Evolutionary conservation across 495 filamentous ascomycete genomes (phyloP), one percentile per base, ranked within the genome.

Genomic region (Penicillium coffeae): DNA sequence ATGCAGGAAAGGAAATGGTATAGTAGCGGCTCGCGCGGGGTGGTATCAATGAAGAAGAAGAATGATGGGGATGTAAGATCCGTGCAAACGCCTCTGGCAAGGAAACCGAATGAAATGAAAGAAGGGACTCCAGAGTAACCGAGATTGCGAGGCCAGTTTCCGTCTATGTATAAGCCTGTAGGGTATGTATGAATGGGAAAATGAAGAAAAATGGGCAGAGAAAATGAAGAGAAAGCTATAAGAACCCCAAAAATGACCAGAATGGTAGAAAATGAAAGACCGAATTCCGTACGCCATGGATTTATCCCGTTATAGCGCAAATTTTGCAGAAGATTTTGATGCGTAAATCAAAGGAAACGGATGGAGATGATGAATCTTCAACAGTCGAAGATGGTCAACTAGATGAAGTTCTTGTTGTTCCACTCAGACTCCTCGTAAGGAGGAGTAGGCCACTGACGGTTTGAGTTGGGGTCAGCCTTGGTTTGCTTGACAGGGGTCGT

Each of bases 371-470:
- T 30, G 49, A 53, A 53, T n/a, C n/a, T n/a, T n/a, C n/a, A n/a
- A n/a, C n/a, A n/a, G 44, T 52, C 45, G 15, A 35, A 54, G 32
- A 53, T 51, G 38, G 30, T 50, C n/a, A 15, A 48, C 68, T 71
- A 80, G 50, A 70, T 66, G 54, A 68, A 77, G 32, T 66, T 68
- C 35, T 89, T 82, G n/a, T 84, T 82, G 21, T 83, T 87, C 90
- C 88, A 96, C 64, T 91, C 93, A 49, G 83, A 81, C 59, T 94
- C 91, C 46, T 87, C 84, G 57, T 95, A 94, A 21, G 93, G 93
- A 33, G 94, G 94, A n/a, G 93, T 97, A 20, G 91, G 91, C 87
- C 89, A 95, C 65, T 91, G 89, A 37, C 86, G 79, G 48, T 78
- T 76, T 1, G 66, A 62, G 35, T 61, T 76, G 51, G 83, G 75